Percentiles rank a stretch among this genome's conserved stretches.
Evolutionary conservation across 2,329 filamentous ascomycete species (phyloP).

Genomic region (Colletotrichum lentis): DNA sequence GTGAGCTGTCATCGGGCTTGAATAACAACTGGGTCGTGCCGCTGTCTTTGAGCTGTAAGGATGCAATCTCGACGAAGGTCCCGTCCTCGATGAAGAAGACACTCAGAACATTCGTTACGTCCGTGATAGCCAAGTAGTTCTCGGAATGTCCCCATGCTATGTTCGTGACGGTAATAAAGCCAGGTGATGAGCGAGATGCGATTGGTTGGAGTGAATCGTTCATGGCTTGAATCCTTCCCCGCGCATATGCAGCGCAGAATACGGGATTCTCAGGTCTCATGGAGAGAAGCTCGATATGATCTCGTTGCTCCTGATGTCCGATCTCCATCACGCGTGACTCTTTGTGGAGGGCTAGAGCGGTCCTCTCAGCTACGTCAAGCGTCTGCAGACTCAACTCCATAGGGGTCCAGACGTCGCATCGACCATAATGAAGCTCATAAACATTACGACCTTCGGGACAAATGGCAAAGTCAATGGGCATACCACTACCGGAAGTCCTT

Average conservation of each 20-base stretch:
- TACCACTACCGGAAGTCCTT: background rate
- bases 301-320: background rate
- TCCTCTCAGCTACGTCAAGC: background rate
- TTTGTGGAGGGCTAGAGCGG: background rate
- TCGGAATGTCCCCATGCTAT: too few species aligned
- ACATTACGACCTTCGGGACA: background rate
- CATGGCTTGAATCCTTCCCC: too few species aligned
- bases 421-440: background rate
- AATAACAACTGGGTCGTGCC: background rate
- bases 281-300: background rate
- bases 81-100: too few species aligned
- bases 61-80: background rate
- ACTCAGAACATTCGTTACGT: too few species aligned
- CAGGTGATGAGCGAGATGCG: too few species aligned
- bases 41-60: background rate
- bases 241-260: background rate
- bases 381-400: background rate
- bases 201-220: too few species aligned
- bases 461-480: background rate
- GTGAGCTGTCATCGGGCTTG: background rate
- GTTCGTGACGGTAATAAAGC: too few species aligned
- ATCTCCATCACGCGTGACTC: too few species aligned
- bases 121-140: too few species aligned
- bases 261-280: background rate
- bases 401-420: background rate